These are phyloP conservation scores for Aureobasidium sp. DNA, from an alignment of 2,329 filamentous ascomycete species.

Conservation along the genomic window DNA sequence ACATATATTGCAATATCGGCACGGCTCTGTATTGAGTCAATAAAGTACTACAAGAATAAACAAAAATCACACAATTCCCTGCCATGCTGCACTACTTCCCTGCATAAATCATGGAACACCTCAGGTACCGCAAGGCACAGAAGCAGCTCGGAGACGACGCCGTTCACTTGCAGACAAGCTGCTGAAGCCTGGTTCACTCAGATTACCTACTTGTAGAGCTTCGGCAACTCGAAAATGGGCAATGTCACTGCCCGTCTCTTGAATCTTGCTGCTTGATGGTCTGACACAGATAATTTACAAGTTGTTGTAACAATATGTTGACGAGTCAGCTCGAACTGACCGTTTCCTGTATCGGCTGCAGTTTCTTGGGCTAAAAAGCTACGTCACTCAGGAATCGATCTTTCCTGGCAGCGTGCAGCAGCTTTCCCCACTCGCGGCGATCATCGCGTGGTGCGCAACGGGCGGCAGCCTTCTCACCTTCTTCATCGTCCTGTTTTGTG, in stretches of 20 bases:
- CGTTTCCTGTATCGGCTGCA: neutral
- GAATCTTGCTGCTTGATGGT: neutral
- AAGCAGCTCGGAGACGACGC: neutral
- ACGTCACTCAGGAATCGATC: neutral
- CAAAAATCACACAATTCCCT: neutral
- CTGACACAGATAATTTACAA: neutral
- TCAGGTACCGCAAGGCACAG: neutral
- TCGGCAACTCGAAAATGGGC: neutral
- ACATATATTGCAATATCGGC: neutral
- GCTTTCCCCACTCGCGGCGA: constrained; percentile 8
- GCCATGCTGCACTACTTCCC: neutral
- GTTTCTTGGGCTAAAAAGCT: neutral
- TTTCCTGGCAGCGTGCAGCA: neutral
- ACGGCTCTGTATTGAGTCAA: too few species aligned
- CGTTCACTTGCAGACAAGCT: too few species aligned
- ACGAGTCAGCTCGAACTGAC: neutral
- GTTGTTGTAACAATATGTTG: neutral
- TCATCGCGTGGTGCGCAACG: constrained; percentile 3
- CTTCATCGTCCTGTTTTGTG: neutral
- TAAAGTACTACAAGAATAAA: neutral
- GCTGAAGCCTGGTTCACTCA: neutral
- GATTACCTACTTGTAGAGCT: neutral
- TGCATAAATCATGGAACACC: neutral
- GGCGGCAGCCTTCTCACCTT: constrained; percentile 5
- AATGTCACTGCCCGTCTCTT: neutral